Percentiles rank a stretch among this genome's conserved stretches.
These are phyloP conservation scores for Phytopythium kandeliae DNA, from an alignment of 352 stramenopile genomes.

Conservation along the genomic window DNA sequence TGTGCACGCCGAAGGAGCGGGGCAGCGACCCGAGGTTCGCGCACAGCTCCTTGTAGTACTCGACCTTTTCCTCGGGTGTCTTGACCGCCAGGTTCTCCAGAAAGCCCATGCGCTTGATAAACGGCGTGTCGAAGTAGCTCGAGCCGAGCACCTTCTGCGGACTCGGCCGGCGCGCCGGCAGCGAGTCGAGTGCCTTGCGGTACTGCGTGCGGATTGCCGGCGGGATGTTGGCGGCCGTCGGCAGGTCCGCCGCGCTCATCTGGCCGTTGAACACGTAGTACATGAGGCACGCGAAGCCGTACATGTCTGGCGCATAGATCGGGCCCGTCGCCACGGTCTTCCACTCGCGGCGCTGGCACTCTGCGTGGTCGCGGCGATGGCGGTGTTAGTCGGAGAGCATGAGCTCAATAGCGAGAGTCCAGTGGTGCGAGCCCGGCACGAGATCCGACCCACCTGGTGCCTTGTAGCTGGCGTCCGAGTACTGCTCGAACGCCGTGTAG, in stretches of 20 bases:
- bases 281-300: constrained; percentile 68
- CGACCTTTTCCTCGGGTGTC: constrained; percentile 90
- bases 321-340: constrained; percentile 42
- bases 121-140: constrained; percentile 90
- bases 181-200: constrained; percentile 79
- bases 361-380: constrained; percentile 22
- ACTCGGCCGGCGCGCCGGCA: constrained; percentile 53
- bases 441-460: constrained; percentile 42
- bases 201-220: constrained; percentile 58
- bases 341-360: constrained; percentile 82
- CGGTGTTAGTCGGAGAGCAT: too few species aligned
- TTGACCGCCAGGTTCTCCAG: constrained; percentile 93
- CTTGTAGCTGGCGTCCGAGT: constrained; percentile 75
- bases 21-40: constrained; percentile 64
- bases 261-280: constrained; percentile 77
- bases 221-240: constrained; percentile 58
- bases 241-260: constrained; percentile 48
- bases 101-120: constrained; percentile 92
- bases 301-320: constrained; percentile 64
- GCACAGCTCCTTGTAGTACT: constrained; percentile 92
- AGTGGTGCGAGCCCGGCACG: constrained; percentile 8
- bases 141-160: constrained; percentile 86
- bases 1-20: constrained; percentile 72
- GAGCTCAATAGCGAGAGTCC: too few species aligned
- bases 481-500: constrained; percentile 83